Percentiles rank a stretch among this genome's conserved stretches.
phyloP scores from a whole-genome alignment of 2,329 filamentous ascomycete species.

The Pseudocercospora vitis region DNA sequence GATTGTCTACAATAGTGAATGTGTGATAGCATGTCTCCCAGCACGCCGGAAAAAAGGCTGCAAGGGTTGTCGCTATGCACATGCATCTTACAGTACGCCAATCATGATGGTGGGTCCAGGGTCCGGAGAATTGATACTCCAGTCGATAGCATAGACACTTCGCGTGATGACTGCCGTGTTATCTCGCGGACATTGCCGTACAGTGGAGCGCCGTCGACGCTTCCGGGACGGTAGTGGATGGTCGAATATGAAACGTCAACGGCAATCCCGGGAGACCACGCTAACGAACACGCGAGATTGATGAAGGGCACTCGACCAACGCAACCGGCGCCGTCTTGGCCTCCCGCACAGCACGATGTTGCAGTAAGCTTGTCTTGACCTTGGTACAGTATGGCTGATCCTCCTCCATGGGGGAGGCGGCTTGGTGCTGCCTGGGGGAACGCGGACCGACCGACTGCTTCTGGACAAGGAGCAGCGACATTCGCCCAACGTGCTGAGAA shows the following conservation, averaged over 20 bases:
- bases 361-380: not conserved
- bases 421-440: not conserved
- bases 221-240: not conserved
- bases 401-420: not conserved
- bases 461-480: too few relatives aligned
- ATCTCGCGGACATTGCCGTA: not conserved
- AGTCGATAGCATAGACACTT: not conserved
- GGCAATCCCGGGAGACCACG: slow-evolving; percentile 4
- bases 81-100: not conserved
- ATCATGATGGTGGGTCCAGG: not conserved
- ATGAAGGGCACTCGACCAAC: not conserved
- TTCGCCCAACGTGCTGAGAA: too few relatives aligned
- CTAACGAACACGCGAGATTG: slow-evolving; percentile 4
- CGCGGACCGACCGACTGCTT: not conserved
- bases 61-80: not conserved
- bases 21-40: not conserved
- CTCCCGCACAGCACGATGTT: not conserved
- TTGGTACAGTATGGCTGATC: not conserved
- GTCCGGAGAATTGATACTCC: not conserved
- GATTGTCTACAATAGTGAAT: too few relatives aligned
- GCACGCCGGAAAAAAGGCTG: not conserved
- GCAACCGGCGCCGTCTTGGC: not conserved
- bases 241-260: slow-evolving; percentile 1
- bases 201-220: not conserved
- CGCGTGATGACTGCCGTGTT: not conserved